phyloP scores from a whole-genome alignment of 495 filamentous ascomycete genomes.

The Haplographium delicatum region DNA sequence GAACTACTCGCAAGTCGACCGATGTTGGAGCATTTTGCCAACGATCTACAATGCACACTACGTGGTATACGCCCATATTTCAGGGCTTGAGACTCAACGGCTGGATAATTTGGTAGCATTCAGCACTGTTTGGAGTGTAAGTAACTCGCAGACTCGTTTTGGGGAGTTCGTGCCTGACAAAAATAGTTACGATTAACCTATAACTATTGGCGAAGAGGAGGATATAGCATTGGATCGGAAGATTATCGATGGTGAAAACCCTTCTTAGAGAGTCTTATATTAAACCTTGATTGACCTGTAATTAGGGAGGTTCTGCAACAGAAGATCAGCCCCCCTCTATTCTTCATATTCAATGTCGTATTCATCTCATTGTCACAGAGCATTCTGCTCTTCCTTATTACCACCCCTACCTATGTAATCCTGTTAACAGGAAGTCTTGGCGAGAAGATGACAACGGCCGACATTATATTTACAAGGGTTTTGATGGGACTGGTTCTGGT shows the following conservation, averaged over 20 bases:
- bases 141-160: constrained; percentile 22
- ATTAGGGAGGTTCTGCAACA: constrained; percentile 22
- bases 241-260: constrained; percentile 79
- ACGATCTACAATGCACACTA: constrained; percentile 88
- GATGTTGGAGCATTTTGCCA: constrained; percentile 85
- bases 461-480: constrained; percentile 61
- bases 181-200: constrained; percentile 70
- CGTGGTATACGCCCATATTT: constrained; percentile 67
- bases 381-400: constrained; percentile 68
- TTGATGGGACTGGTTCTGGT: constrained; percentile 66
- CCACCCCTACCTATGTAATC: constrained; percentile 78
- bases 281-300: background rate
- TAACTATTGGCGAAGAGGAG: constrained; percentile 97
- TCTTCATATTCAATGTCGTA: constrained; percentile 77
- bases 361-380: constrained; percentile 89
- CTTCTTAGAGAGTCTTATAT: background rate
- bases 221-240: constrained; percentile 80
- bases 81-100: constrained; percentile 63
- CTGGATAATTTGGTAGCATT: constrained; percentile 71
- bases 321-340: constrained; percentile 41
- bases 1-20: constrained; percentile 93
- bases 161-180: background rate
- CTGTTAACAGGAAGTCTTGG: constrained; percentile 43
- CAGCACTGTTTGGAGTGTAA: constrained; percentile 75
- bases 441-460: constrained; percentile 44